Conservation (phyloP, 2,329 filamentous ascomycete species). For the Piedraia hortae region DNA sequence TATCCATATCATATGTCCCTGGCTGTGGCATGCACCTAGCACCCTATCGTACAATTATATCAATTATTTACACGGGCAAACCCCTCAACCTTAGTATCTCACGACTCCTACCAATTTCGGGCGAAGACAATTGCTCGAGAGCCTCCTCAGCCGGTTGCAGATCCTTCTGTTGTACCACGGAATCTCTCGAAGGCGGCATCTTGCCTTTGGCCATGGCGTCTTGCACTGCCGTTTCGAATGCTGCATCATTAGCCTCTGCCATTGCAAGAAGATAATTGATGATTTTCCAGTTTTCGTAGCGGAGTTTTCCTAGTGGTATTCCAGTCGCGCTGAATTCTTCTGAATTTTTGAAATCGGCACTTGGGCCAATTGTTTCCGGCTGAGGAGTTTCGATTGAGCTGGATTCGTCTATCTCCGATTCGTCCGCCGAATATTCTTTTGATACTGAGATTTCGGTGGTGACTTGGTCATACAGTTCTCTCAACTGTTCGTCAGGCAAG, state of each 20-base stretch:
- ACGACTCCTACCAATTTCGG: too few relatives aligned
- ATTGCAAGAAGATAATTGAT: slow-evolving; percentile 19
- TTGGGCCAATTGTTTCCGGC: neutral
- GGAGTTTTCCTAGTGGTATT: slow-evolving; percentile 17
- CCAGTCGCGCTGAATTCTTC: slow-evolving; percentile 3
- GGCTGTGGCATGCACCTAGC: too few relatives aligned
- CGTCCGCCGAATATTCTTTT: too few relatives aligned
- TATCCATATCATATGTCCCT: too few relatives aligned
- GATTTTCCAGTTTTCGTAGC: slow-evolving; percentile 23
- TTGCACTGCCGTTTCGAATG: slow-evolving; percentile 7
- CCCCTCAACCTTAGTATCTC: too few relatives aligned
- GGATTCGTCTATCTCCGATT: too few relatives aligned
- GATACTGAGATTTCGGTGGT: slow-evolving; percentile 16
- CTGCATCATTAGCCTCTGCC: slow-evolving; percentile 8
- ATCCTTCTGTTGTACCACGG: too few relatives aligned
- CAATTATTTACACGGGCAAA: too few relatives aligned
- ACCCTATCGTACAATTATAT: too few relatives aligned
- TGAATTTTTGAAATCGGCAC: neutral
- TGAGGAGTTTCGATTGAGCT: too few relatives aligned
- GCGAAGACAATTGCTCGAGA: too few relatives aligned
- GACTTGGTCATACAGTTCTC: slow-evolving; percentile 18
- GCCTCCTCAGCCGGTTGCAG: too few relatives aligned
- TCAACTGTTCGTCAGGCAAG: slow-evolving; percentile 10
- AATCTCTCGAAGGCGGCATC: slow-evolving; percentile 4
- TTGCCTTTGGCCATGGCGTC: slow-evolving; percentile 6